Base-by-base conservation (phyloP, 176 grass and related monocot genomes). In the Avena sativa region DNA sequence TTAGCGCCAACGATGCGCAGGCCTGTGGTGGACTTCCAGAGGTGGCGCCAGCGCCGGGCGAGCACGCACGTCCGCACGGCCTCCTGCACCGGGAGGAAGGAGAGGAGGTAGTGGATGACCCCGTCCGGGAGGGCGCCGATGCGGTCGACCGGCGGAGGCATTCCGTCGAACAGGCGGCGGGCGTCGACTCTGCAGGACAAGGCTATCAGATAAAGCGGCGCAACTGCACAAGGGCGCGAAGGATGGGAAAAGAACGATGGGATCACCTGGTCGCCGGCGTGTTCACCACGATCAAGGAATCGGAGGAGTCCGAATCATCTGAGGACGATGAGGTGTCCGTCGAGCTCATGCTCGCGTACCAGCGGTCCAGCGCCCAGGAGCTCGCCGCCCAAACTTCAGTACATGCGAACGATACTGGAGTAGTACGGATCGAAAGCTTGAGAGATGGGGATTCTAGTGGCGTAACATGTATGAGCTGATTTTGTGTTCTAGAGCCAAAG, bases 21-120 rank as follows among this genome's bases (percentile, higher is more conserved):
- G 36, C 68, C 38, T 12, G 68, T 71, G 36, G 17, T 44, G 36
- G 36, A 71, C 68, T 71, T 71, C 36, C 36, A 71, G 68, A 71
- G 38, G 68, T 71, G 68, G 9, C 68, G 68, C 68, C 68, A 71
- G 68, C 38, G 34, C 17, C 9, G 17, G 38, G 68, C 38, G 68
- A 71, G 68, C 17, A 46, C 68, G 19, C 36, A 71, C 38, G 38
- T 71, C 36, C 38, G 68, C 68, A 71, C 68, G 16, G 38, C 38
- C 68, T 71, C 68, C 38, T 71, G 68, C 19, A 2, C 69, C 9
- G 40, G 69, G 69, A 21, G 69, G 69, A 47, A 72, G 19, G 69
- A 72, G 9, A 72, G 40, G 38, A 72, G 17, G 69, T 47, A n/a
- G 69, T 72, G 69, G 69, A 72, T 17, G 69, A 72, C 11, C 69